phyloP scores from a whole-genome alignment of 495 filamentous ascomycete genomes.

The Hyphodiscus hymeniophilus region DNA sequence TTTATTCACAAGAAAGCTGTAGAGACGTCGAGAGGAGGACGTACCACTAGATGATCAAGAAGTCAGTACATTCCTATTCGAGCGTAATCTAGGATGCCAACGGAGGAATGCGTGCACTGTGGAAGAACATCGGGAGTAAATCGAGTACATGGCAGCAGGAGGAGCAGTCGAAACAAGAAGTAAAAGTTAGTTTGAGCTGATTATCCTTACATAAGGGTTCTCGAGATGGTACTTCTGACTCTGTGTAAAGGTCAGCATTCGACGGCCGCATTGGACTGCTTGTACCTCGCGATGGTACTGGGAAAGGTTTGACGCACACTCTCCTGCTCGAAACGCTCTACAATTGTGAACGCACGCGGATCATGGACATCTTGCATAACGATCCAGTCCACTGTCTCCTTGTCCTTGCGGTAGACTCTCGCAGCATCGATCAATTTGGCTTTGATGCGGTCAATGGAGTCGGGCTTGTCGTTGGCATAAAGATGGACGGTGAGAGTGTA shows the following conservation, averaged over 20 bases:
- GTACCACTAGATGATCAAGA: no score
- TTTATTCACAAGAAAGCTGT: no score
- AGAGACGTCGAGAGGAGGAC: no score
- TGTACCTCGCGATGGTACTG: background rate
- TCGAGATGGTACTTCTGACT: slow-evolving; percentile 55
- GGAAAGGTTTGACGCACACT: slow-evolving; percentile 23
- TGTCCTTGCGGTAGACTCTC: slow-evolving; percentile 55
- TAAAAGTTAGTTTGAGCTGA: no score
- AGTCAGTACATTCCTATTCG: no score
- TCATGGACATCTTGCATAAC: slow-evolving; percentile 60
- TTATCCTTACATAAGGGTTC: no score
- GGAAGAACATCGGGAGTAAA: no score
- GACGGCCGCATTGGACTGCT: no score
- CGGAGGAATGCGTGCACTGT: no score
- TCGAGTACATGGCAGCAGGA: no score
- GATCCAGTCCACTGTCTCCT: slow-evolving; percentile 59
- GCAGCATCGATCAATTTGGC: slow-evolving; percentile 60
- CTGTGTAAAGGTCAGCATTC: slow-evolving; percentile 17
- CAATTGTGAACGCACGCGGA: slow-evolving; percentile 57
- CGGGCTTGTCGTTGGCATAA: slow-evolving; percentile 51
- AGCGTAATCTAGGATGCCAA: no score
- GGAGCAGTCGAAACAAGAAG: no score
- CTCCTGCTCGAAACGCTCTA: slow-evolving; percentile 58
- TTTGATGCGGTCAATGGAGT: slow-evolving; percentile 53
- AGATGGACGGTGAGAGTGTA: slow-evolving; percentile 49